These are phyloP conservation scores for Ceratobasidium sp. DNA, from an alignment of 1,284 basidiomycete genomes.

Conservation along the genomic window DNA sequence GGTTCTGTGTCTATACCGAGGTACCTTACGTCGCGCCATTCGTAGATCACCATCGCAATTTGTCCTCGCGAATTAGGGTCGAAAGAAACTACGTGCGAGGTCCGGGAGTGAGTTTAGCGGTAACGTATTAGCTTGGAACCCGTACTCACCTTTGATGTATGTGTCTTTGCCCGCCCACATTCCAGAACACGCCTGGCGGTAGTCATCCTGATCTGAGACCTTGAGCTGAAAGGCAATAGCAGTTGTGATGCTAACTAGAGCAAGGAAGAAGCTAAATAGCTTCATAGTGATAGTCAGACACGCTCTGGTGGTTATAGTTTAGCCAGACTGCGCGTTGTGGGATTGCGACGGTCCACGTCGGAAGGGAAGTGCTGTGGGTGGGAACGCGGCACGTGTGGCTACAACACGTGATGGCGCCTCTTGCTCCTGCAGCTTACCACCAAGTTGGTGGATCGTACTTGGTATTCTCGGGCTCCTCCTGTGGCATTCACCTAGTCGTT, in stretches of 20 bases:
- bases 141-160: conserved; percentile 86
- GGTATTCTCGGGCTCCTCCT: neutral
- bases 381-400: conserved; percentile 23
- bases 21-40: conserved; percentile 89
- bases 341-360: conserved; percentile 43
- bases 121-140: conserved; percentile 42
- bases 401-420: conserved; percentile 19
- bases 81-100: conserved; percentile 74
- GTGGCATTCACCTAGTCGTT: neutral
- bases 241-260: conserved; percentile 19
- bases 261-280: conserved; percentile 22
- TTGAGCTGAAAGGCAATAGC: conserved; percentile 46
- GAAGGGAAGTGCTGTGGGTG: conserved; percentile 19
- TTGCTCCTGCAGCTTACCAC: neutral
- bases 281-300: conserved; percentile 26
- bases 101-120: conserved; percentile 41
- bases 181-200: conserved; percentile 91
- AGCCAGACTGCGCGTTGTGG: conserved; percentile 27
- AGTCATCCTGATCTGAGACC: conserved; percentile 67
- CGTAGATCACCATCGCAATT: conserved; percentile 94
- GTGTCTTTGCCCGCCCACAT: conserved; percentile 90
- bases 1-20: conserved; percentile 80
- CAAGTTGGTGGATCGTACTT: too few relatives aligned
- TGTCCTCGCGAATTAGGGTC: conserved; percentile 85
- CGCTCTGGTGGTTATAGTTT: conserved; percentile 4